phyloP scores from a whole-genome alignment of 257 asterid species.

The Jacaranda copaia region DNA sequence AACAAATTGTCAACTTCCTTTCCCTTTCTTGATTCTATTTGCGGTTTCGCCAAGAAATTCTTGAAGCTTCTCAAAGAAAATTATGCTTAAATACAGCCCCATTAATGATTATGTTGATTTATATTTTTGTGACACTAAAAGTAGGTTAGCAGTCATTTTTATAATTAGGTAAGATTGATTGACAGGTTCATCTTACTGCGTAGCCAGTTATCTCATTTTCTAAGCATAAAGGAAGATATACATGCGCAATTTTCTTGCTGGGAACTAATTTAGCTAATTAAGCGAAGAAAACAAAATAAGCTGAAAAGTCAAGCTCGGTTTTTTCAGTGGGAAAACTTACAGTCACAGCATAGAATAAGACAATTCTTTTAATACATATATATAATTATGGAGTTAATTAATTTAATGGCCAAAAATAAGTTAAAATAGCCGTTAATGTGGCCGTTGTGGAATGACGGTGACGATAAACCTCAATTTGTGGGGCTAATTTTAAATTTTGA shows the following conservation, averaged over 20 bases:
- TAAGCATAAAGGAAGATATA: neutral
- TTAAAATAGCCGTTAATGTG: conserved; percentile 48
- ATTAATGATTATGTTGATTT: neutral
- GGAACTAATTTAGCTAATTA: neutral
- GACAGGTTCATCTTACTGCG: neutral
- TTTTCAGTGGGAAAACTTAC: conserved; percentile 9
- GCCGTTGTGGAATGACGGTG: conserved; percentile 43
- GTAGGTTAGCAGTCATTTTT: conserved; percentile 1
- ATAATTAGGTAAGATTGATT: neutral
- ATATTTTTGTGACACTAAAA: neutral
- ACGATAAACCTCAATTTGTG: too few relatives aligned
- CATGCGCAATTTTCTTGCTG: too few relatives aligned
- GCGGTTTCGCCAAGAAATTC: neutral
- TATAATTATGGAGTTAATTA: neutral
- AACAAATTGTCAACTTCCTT: neutral
- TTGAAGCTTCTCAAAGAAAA: neutral
- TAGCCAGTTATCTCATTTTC: conserved; percentile 1
- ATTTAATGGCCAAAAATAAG: neutral
- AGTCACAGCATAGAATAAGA: conserved; percentile 14
- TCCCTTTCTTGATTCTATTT: too few relatives aligned
- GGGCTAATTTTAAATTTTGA: too few relatives aligned
- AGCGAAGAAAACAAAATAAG: neutral
- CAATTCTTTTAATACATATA: too few relatives aligned
- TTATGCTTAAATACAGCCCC: neutral
- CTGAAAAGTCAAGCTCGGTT: neutral